Conservation (phyloP, 148 eudicot species). For the Chenopodium formosanum region DNA sequence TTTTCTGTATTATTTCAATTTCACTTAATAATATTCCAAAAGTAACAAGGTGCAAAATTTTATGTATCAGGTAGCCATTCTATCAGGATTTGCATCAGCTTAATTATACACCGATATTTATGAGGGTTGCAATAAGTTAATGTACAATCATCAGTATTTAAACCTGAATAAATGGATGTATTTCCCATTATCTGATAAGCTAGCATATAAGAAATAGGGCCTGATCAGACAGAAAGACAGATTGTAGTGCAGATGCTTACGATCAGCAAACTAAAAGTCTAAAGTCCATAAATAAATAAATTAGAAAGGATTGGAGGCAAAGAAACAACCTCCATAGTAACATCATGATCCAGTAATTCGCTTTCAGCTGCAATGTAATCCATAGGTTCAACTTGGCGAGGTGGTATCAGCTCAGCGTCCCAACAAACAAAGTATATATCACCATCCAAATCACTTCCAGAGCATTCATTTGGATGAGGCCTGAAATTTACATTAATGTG, state of each 20-base stretch:
- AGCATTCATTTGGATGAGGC: constrained; percentile 97
- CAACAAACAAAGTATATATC: constrained; percentile 90
- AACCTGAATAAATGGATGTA: not conserved
- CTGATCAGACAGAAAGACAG: not conserved
- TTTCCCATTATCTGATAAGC: not conserved
- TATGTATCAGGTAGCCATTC: not conserved
- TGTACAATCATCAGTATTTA: not conserved
- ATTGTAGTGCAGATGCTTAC: not conserved
- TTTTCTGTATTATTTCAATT: too few relatives aligned
- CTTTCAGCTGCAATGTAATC: constrained; percentile 58
- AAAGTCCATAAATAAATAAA: not conserved
- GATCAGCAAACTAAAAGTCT: not conserved
- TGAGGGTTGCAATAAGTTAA: not conserved
- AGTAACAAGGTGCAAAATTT: not conserved
- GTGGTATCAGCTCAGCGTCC: constrained; percentile 80
- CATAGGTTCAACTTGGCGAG: constrained; percentile 55
- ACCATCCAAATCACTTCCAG: constrained; percentile 97
- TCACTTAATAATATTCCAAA: not conserved
- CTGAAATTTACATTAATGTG: constrained; percentile 28
- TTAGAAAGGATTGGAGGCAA: not conserved
- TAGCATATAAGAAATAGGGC: not conserved
- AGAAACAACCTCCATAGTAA: constrained; percentile 58
- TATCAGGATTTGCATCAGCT: not conserved
- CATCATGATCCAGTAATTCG: constrained; percentile 56
- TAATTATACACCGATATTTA: too few relatives aligned